Percentiles rank a stretch among this genome's conserved stretches.
phyloP scores from a whole-genome alignment of 805 yeast species.

The Saccharomycopsis fibuligera region DNA sequence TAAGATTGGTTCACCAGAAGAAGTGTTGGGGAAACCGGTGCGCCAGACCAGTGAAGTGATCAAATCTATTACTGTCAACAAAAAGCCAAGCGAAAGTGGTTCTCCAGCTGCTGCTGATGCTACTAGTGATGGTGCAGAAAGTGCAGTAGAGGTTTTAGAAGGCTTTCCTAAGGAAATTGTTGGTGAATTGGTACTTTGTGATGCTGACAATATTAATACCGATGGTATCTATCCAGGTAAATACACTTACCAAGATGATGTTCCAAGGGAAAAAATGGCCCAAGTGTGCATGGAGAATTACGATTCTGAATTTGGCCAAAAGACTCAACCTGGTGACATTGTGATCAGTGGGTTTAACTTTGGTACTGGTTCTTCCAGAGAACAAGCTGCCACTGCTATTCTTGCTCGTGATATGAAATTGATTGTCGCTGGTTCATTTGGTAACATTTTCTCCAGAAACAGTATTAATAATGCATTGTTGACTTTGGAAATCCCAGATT shows the following conservation, averaged over 20 bases:
- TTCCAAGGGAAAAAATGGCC: conserved; percentile 92
- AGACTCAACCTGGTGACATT: conserved; percentile 84
- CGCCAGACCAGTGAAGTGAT: conserved; percentile 21
- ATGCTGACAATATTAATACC: conserved; percentile 94
- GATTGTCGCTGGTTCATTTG: conserved; percentile 95
- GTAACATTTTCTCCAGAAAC: conserved; percentile 93
- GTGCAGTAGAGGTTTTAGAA: conserved; percentile 63
- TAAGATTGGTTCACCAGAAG: conserved; percentile 87
- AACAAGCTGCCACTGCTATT: conserved; percentile 98
- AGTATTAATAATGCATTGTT: conserved; percentile 92
- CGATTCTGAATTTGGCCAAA: conserved; percentile 78
- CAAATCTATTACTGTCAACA: conserved; percentile 29
- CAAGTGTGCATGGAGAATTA: conserved; percentile 99
- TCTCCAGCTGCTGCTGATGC: conserved; percentile 27
- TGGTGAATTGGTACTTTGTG: conserved; percentile 93
- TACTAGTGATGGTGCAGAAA: conserved; percentile 28
- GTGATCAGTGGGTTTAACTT: conserved; percentile 89
- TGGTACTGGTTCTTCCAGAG: conserved; percentile 98
- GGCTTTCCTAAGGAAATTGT: conserved; percentile 88
- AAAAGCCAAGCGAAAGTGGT: conserved; percentile 27
- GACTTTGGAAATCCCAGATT: conserved; percentile 87
- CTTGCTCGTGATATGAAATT: conserved; percentile 88
- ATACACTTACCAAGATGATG: conserved; percentile 97
- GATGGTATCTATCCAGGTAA: conserved; percentile 99
- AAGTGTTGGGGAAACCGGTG: conserved; percentile 52